A percentile compares a stretch with the other conserved stretches of the same genome.
Evolutionary conservation across 106 monocot genomes (phyloP).

Genomic region (Chionographis japonica): DNA sequence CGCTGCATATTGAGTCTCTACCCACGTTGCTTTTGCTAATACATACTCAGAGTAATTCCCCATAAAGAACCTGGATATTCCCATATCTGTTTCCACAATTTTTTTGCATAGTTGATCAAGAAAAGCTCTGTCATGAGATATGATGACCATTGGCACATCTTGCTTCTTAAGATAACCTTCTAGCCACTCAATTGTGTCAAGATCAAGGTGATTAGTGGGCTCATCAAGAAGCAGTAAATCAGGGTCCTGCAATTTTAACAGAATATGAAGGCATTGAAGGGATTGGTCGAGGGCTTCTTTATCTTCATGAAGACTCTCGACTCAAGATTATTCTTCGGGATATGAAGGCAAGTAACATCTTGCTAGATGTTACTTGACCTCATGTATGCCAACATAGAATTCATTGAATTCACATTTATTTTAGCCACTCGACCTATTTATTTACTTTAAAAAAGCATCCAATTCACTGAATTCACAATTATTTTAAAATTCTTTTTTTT

Average conservation of each 20-base stretch:
- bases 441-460: too few relatives aligned
- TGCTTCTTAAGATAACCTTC: slow-evolving; percentile 85
- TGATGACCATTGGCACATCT: slow-evolving; percentile 94
- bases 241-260: slow-evolving; percentile 60
- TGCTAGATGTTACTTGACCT: too few relatives aligned
- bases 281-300: too few relatives aligned
- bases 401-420: too few relatives aligned
- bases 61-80: slow-evolving; percentile 78
- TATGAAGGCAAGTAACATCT: too few relatives aligned
- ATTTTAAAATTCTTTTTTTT: too few relatives aligned
- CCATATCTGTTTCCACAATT: slow-evolving; percentile 98
- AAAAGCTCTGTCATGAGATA: slow-evolving; percentile 97
- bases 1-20: slow-evolving; percentile 79
- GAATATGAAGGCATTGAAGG: too few relatives aligned
- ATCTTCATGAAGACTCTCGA: too few relatives aligned
- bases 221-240: slow-evolving; percentile 97
- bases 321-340: too few relatives aligned
- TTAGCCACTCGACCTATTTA: too few relatives aligned
- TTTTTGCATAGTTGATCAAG: slow-evolving; percentile 92
- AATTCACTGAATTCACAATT: too few relatives aligned
- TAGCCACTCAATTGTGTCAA: slow-evolving; percentile 98
- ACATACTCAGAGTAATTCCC: slow-evolving; percentile 94
- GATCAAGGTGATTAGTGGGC: slow-evolving; percentile 97
- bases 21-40: slow-evolving; percentile 66
- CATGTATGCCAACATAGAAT: too few relatives aligned